These are phyloP conservation scores for Rhynchosporium graminicola DNA, from an alignment of 2,329 filamentous ascomycete species.

Conservation along the genomic window DNA sequence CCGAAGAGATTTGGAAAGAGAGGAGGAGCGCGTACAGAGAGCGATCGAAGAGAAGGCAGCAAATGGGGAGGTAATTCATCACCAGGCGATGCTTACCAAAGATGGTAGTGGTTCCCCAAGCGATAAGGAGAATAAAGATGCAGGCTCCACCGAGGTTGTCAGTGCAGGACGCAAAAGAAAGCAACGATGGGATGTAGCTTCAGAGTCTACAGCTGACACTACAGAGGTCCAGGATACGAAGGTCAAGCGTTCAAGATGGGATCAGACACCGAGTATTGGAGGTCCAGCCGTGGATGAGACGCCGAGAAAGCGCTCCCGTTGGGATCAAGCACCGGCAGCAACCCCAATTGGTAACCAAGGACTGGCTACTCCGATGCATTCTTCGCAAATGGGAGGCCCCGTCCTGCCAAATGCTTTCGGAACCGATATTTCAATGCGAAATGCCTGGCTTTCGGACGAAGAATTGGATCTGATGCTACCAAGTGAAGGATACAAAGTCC, in stretches of 20 bases:
- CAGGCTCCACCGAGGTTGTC: slow-evolving; percentile 65
- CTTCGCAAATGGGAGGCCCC: slow-evolving; percentile 58
- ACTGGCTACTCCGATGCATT: slow-evolving; percentile 77
- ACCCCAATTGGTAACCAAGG: slow-evolving; percentile 73
- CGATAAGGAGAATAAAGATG: slow-evolving; percentile 73
- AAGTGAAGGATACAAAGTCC: slow-evolving; percentile 86
- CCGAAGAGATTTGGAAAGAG: slow-evolving; percentile 83
- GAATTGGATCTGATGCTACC: slow-evolving; percentile 91
- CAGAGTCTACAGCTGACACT: slow-evolving; percentile 56
- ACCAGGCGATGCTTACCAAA: slow-evolving; percentile 70
- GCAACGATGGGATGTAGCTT: slow-evolving; percentile 87
- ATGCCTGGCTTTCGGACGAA: slow-evolving; percentile 85
- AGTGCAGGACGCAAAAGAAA: slow-evolving; percentile 76
- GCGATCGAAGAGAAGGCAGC: slow-evolving; percentile 72
- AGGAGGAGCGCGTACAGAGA: slow-evolving; percentile 83
- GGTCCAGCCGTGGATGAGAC: slow-evolving; percentile 54
- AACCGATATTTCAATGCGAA: slow-evolving; percentile 76
- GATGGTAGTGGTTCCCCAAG: slow-evolving; percentile 51
- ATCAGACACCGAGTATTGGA: slow-evolving; percentile 69
- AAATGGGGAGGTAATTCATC: slow-evolving; percentile 60
- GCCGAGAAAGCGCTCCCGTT: slow-evolving; percentile 77
- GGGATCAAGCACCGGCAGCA: slow-evolving; percentile 86
- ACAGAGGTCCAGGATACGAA: slow-evolving; percentile 57
- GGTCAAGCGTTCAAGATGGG: slow-evolving; percentile 76
- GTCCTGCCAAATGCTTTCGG: slow-evolving; percentile 68